Conservation (phyloP, 257 asterid genomes). For the Mitragyna speciosa region DNA sequence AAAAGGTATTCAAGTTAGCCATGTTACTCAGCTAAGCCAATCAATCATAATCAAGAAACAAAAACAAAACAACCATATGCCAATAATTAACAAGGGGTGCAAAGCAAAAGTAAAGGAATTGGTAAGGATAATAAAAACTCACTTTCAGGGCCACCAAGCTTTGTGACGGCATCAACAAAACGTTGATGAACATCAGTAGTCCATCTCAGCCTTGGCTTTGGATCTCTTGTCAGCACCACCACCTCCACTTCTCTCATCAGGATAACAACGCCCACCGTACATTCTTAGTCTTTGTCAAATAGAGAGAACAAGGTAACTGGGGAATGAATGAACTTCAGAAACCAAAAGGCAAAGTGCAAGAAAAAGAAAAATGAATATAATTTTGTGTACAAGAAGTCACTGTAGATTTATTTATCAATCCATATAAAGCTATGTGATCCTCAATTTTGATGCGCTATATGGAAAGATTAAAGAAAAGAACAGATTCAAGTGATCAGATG, state of each 20-base stretch:
- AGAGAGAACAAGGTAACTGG: slow-evolving; percentile 13
- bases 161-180: slow-evolving; percentile 49
- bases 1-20: not conserved
- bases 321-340: slow-evolving; percentile 15
- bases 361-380: not conserved
- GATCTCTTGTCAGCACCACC: slow-evolving; percentile 45
- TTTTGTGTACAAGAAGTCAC: slow-evolving; percentile 21
- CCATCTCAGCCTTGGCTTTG: slow-evolving; percentile 53
- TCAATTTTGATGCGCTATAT: slow-evolving; percentile 2
- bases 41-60: not conserved
- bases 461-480: not conserved
- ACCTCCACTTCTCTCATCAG: slow-evolving; percentile 27
- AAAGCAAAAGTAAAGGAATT: not conserved
- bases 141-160: slow-evolving; percentile 54
- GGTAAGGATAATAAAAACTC: slow-evolving; percentile 12
- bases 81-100: not conserved
- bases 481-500: slow-evolving; percentile 13
- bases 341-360: slow-evolving; percentile 16
- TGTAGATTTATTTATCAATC: slow-evolving; percentile 15
- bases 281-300: slow-evolving; percentile 19
- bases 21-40: not conserved
- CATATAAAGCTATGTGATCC: not conserved
- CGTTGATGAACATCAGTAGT: slow-evolving; percentile 48
- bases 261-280: slow-evolving; percentile 23
- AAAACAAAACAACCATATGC: not conserved